A percentile compares a stretch with the other conserved stretches of the same genome.
phyloP scores from a whole-genome alignment of 345 rosid species.

The Eucalyptus regnans region DNA sequence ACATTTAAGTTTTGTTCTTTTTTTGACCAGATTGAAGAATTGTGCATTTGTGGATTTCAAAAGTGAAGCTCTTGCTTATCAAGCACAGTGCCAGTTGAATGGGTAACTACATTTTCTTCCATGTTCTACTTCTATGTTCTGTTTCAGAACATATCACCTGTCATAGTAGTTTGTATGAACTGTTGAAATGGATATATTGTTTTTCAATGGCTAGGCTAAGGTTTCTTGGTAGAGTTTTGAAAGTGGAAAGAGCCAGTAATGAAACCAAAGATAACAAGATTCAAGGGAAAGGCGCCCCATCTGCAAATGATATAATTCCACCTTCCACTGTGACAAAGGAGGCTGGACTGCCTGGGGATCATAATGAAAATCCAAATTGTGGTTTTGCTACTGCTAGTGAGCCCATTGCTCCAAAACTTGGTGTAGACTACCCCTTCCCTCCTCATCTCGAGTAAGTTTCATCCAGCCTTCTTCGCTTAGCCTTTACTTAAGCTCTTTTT shows the following conservation, averaged over 20 bases:
- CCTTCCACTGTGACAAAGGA: conserved; percentile 9
- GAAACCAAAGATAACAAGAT: conserved; percentile 26
- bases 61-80: conserved; percentile 60
- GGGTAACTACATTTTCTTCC: conserved; percentile 33
- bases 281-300: conserved; percentile 20
- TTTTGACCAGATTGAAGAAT: conserved; percentile 44
- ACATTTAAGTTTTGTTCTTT: not conserved
- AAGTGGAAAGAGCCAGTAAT: conserved; percentile 67
- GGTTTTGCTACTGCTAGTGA: conserved; percentile 26
- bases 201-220: conserved; percentile 45
- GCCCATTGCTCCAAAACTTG: conserved; percentile 81
- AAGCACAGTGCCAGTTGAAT: conserved; percentile 73
- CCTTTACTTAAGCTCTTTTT: not conserved
- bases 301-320: conserved; percentile 15
- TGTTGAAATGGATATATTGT: not conserved
- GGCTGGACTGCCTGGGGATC: conserved; percentile 10
- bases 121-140: not conserved
- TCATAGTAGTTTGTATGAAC: not conserved
- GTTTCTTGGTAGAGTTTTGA: conserved; percentile 87
- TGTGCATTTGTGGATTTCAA: conserved; percentile 89
- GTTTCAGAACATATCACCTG: not conserved
- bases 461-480: not conserved
- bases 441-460: conserved; percentile 71
- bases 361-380: conserved; percentile 11
- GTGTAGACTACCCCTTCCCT: conserved; percentile 90